Conservation (phyloP, 2,329 filamentous ascomycete species). For the Penicillium paneum region DNA sequence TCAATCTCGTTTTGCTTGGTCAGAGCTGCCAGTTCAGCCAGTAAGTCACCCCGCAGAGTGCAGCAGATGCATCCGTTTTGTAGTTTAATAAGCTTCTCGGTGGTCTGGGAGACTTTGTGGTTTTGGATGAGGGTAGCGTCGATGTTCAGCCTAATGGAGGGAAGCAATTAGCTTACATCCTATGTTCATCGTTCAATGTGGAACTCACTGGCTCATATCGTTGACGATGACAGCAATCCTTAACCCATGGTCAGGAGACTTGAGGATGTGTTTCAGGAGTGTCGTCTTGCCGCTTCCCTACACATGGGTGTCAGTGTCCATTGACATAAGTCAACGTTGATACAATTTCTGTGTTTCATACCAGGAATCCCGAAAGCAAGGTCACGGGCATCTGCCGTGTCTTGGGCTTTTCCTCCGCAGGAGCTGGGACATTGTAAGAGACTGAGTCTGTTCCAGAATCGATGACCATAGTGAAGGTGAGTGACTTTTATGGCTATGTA, state of each 20-base stretch:
- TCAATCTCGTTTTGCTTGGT: conserved; percentile 63
- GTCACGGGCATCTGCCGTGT: conserved; percentile 52
- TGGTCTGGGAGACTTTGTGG: conserved; percentile 55
- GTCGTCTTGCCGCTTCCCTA: conserved; percentile 70
- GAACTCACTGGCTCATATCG: conserved; percentile 61
- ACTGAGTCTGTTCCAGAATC: conserved; percentile 19
- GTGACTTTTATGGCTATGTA: neutral
- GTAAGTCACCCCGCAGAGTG: conserved; percentile 66
- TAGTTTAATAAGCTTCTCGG: conserved; percentile 65
- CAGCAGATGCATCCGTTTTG: conserved; percentile 77
- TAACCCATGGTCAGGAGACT: conserved; percentile 61
- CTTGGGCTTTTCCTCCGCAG: conserved; percentile 26
- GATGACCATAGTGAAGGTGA: conserved; percentile 20
- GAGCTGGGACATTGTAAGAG: conserved; percentile 11
- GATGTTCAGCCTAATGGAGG: conserved; percentile 57
- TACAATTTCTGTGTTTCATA: conserved; percentile 22
- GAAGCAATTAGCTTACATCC: neutral
- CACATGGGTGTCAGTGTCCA: neutral
- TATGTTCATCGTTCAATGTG: accelerated
- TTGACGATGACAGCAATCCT: conserved; percentile 71
- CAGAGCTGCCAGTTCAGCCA: conserved; percentile 66
- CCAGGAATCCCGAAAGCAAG: conserved; percentile 59
- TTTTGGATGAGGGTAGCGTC: conserved; percentile 61
- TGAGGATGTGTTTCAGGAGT: conserved; percentile 65
- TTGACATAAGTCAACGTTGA: neutral